Conservation (phyloP, 176 grass and related monocot species). For the Musa troglodytarum region DNA sequence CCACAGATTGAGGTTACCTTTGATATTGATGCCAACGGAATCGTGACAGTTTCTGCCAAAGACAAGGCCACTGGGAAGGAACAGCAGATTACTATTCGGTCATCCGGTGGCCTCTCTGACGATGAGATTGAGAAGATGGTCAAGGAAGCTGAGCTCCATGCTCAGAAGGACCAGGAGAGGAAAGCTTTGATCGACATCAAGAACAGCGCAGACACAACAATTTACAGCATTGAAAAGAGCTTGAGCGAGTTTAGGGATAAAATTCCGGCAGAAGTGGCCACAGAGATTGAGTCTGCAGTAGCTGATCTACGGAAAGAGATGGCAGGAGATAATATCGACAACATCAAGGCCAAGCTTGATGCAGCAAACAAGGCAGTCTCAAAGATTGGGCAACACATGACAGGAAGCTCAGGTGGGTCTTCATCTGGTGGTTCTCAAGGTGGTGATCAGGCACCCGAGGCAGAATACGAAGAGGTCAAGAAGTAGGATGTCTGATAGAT, state of each 20-base stretch:
- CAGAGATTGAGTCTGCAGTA: slow-evolving; percentile 3
- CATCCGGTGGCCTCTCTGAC: slow-evolving; percentile 2
- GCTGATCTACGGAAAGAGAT: slow-evolving; percentile 8
- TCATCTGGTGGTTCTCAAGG: slow-evolving; percentile 3
- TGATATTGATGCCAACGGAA: slow-evolving; percentile 14
- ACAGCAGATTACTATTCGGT: slow-evolving; percentile 14
- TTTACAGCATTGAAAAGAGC: slow-evolving; percentile 20
- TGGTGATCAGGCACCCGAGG: slow-evolving; percentile 10
- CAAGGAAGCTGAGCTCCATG: slow-evolving; percentile 2
- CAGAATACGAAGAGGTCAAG: slow-evolving; percentile 7
- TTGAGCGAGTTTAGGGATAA: slow-evolving; percentile 9
- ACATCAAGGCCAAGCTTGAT: slow-evolving; percentile 16
- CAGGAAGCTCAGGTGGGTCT: background rate
- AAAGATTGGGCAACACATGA: slow-evolving; percentile 16
- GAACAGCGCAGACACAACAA: slow-evolving; percentile 10
- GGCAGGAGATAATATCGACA: background rate
- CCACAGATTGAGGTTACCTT: slow-evolving; percentile 18
- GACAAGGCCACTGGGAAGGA: slow-evolving; percentile 9
- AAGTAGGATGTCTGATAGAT: background rate
- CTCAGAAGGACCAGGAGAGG: slow-evolving; percentile 13
- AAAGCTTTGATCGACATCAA: slow-evolving; percentile 14
- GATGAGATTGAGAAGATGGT: slow-evolving; percentile 18
- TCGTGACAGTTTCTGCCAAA: slow-evolving; percentile 9
- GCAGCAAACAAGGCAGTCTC: slow-evolving; percentile 13
- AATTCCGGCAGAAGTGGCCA: slow-evolving; percentile 9